These are phyloP conservation scores for Phytophthora crassamura DNA, from an alignment of 352 stramenopile genomes.

Conservation along the genomic window DNA sequence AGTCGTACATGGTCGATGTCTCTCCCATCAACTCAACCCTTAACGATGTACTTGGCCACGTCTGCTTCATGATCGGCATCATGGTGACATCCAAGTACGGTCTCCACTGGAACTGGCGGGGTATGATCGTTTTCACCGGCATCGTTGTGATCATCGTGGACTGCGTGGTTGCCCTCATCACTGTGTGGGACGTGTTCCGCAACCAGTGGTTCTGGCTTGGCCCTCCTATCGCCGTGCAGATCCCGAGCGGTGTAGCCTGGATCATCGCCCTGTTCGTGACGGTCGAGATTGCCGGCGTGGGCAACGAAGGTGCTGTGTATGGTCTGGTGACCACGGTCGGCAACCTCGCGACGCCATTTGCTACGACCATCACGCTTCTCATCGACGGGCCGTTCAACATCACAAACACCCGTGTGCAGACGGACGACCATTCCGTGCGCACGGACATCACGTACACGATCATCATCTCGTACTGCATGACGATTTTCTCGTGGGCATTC, in stretches of 20 bases:
- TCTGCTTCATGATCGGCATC: conserved; percentile 36
- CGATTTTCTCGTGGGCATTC: conserved; percentile 35
- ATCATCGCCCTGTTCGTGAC: conserved; percentile 44
- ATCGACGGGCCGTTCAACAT: conserved; percentile 44
- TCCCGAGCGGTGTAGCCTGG: conserved; percentile 39
- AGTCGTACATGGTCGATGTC: conserved; percentile 41
- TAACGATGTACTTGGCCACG: conserved; percentile 29
- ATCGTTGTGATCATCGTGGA: conserved; percentile 37
- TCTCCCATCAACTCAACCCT: conserved; percentile 42
- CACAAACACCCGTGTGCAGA: conserved; percentile 36
- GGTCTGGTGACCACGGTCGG: conserved; percentile 43
- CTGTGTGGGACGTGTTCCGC: conserved; percentile 46
- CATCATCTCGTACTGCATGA: conserved; percentile 42
- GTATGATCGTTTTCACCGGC: conserved; percentile 33
- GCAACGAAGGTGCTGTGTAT: conserved; percentile 49
- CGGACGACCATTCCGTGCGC: conserved; percentile 37
- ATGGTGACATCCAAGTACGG: conserved; percentile 42
- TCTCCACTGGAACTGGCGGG: conserved; percentile 49
- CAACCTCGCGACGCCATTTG: conserved; percentile 45
- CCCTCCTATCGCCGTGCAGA: conserved; percentile 31
- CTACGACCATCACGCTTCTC: conserved; percentile 39
- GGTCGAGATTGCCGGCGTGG: conserved; percentile 49
- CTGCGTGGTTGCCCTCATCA: conserved; percentile 36
- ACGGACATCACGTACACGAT: conserved; percentile 42
- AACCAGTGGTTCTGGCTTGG: conserved; percentile 45